phyloP scores from a whole-genome alignment of 2,329 filamentous ascomycete species.

The Lithohypha guttulata region DNA sequence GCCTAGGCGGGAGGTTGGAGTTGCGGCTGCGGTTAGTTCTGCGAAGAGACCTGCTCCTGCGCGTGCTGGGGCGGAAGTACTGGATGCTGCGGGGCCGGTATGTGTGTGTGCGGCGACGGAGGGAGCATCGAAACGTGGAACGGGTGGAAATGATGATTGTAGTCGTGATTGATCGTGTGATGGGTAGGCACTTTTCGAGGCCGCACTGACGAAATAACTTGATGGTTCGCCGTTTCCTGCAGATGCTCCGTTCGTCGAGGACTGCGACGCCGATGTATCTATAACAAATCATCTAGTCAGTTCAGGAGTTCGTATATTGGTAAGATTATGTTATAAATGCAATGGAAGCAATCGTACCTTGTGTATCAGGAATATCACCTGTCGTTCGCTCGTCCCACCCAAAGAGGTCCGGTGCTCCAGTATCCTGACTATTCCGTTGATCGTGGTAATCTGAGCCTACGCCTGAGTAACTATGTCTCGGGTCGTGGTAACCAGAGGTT shows the following conservation, averaged over 20 bases:
- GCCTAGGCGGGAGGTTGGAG: no score
- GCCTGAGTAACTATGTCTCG: no score
- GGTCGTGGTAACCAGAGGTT: conserved; percentile 46
- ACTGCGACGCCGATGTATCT: background rate
- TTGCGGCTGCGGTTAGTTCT: conserved; percentile 2
- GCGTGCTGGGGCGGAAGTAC: background rate
- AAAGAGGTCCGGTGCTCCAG: conserved; percentile 47
- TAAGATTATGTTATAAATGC: no score
- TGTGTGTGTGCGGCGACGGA: background rate
- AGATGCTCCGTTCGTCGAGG: background rate
- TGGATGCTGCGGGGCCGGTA: background rate
- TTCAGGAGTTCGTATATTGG: background rate
- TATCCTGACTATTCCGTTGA: conserved; percentile 50
- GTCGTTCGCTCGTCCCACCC: conserved; percentile 39
- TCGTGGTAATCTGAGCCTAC: no score
- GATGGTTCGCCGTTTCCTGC: no score
- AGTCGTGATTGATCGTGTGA: conserved; percentile 1
- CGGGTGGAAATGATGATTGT: no score
- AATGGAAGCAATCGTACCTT: conserved; percentile 24
- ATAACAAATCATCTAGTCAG: conserved; percentile 1
- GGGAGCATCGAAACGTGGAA: conserved; percentile 11
- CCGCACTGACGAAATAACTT: conserved; percentile 3
- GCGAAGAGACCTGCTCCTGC: no score
- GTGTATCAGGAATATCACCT: conserved; percentile 54
- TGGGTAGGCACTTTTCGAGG: background rate